A percentile compares a stretch with the other conserved stretches of the same genome.
Conservation (phyloP, 768 basidiomycete genomes). For the Mycena haematopus region DNA sequence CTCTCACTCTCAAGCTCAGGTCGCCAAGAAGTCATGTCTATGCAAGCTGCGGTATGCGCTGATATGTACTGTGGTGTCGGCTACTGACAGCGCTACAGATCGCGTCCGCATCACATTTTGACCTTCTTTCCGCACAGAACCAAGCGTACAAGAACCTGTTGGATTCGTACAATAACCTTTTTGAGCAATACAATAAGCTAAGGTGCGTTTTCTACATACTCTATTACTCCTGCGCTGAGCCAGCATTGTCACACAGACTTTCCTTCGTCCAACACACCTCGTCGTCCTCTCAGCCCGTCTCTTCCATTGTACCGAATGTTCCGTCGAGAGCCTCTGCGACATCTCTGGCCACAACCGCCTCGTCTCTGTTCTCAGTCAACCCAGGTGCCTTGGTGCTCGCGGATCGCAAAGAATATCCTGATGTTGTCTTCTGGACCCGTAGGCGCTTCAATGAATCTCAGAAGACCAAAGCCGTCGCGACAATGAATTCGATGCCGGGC, state of each 20-base stretch:
- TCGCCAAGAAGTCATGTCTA: neutral
- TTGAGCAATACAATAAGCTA: neutral
- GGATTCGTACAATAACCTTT: neutral
- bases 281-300: neutral
- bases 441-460: neutral
- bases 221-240: neutral
- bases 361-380: neutral
- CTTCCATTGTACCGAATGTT: neutral
- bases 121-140: neutral
- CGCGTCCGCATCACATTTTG: neutral
- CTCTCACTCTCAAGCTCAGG: too few relatives aligned
- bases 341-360: neutral
- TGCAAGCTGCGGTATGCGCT: neutral
- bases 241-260: neutral
- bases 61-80: neutral
- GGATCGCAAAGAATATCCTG: neutral
- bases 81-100: neutral
- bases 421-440: conserved; percentile 1
- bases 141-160: neutral
- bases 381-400: neutral
- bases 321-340: neutral
- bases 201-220: neutral
- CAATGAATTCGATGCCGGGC: neutral
- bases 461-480: neutral
- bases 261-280: neutral